Percentiles rank a stretch among this genome's conserved stretches.
phyloP scores from a whole-genome alignment of 2,329 filamentous ascomycete species.

The Nakataea oryzae region DNA sequence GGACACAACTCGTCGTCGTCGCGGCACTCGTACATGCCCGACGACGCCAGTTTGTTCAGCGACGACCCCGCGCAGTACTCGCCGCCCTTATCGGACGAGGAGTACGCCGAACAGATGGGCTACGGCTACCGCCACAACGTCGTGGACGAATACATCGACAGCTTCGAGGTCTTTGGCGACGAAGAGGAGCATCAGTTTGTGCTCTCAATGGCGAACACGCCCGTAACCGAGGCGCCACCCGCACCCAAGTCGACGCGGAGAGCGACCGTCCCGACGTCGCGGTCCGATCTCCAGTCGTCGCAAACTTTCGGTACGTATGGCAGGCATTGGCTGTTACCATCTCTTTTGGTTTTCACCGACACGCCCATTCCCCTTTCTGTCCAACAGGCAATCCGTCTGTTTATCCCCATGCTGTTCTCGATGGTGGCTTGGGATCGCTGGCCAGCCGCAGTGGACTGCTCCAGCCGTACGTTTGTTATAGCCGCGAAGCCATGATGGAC shows the following conservation, averaged over 20 bases:
- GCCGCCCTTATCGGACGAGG: background rate
- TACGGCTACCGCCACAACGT: background rate
- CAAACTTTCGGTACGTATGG: background rate
- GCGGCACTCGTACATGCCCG: background rate
- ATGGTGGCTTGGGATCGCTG: background rate
- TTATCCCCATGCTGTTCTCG: background rate
- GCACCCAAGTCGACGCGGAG: background rate
- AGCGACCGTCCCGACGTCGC: background rate
- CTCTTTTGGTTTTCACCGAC: background rate
- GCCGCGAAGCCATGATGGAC: background rate
- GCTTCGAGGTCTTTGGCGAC: background rate
- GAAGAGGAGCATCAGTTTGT: background rate
- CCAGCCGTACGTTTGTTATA: background rate
- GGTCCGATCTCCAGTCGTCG: background rate
- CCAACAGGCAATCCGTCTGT: background rate
- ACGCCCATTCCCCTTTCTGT: background rate
- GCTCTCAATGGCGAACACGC: background rate
- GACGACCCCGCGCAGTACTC: background rate
- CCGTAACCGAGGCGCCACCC: slow-evolving; percentile 28
- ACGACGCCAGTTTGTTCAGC: background rate
- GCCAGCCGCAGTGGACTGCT: background rate
- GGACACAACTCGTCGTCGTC: background rate
- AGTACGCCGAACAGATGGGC: background rate
- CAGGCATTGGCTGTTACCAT: background rate
- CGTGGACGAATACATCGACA: background rate